Evolutionary conservation across 495 filamentous ascomycete species (phyloP).

Genomic region (Umbilicaria muhlenbergii): DNA sequence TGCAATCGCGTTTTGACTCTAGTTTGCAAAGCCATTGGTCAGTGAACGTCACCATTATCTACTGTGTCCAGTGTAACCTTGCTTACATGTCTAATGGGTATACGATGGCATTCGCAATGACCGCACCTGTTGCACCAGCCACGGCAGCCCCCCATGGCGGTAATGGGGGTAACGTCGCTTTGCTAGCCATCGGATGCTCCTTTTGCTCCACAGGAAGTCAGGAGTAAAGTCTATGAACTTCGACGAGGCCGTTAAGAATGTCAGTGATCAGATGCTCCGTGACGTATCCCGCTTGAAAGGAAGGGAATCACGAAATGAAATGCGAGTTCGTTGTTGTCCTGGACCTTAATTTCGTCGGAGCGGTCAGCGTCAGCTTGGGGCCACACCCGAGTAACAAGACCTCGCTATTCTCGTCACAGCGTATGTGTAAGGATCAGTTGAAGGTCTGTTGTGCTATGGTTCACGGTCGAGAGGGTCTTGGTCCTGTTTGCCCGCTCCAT

Average conservation of each 20-base stretch:
- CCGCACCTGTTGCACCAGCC: slow-evolving; percentile 84
- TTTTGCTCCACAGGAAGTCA: background rate
- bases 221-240: background rate
- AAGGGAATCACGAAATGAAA: background rate
- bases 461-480: too few species aligned
- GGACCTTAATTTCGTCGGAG: too few species aligned
- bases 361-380: too few species aligned
- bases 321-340: background rate
- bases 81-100: slow-evolving; percentile 94
- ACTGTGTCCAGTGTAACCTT: background rate
- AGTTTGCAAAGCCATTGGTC: background rate
- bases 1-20: slow-evolving; percentile 96
- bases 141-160: slow-evolving; percentile 90
- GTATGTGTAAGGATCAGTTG: too few species aligned
- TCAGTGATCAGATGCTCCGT: background rate
- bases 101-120: slow-evolving; percentile 87
- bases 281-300: background rate
- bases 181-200: slow-evolving; percentile 45
- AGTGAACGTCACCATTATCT: background rate
- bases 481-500: too few species aligned
- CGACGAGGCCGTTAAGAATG: background rate
- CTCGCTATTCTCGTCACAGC: too few species aligned
- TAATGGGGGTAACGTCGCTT: slow-evolving; percentile 62
- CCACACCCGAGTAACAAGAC: too few species aligned
- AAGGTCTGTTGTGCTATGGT: too few species aligned